phyloP scores from a whole-genome alignment of 2,329 filamentous ascomycete species.

The Penicillium psychrosexuale region DNA sequence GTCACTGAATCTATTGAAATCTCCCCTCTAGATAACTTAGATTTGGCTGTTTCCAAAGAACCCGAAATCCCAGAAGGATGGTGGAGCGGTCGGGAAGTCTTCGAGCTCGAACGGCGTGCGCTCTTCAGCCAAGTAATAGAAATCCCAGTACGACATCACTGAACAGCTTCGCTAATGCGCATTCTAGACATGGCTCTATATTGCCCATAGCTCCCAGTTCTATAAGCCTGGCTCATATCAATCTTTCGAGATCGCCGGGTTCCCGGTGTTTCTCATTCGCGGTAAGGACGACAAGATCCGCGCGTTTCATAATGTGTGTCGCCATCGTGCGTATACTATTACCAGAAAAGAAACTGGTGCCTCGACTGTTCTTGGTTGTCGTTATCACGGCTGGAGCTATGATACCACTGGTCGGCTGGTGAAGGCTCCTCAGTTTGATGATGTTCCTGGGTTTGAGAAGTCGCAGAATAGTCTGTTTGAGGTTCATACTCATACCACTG shows the following conservation, averaged over 20 bases:
- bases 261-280: constrained; percentile 53
- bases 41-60: constrained; percentile 36
- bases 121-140: constrained; percentile 49
- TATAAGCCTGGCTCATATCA: constrained; percentile 56
- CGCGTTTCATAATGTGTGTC: constrained; percentile 62
- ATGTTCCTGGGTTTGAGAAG: constrained; percentile 56
- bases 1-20: not conserved
- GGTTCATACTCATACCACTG: constrained; percentile 25
- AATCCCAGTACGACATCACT: not conserved
- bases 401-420: constrained; percentile 56
- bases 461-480: constrained; percentile 54
- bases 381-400: constrained; percentile 64
- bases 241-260: constrained; percentile 55
- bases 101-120: constrained; percentile 49
- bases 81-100: constrained; percentile 43
- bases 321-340: constrained; percentile 60
- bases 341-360: constrained; percentile 52
- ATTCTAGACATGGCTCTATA: constrained; percentile 36
- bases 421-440: constrained; percentile 59
- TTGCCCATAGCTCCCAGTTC: constrained; percentile 46
- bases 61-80: constrained; percentile 41
- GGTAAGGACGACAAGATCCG: constrained; percentile 54
- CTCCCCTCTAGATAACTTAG: not conserved
- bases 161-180: not conserved
- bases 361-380: constrained; percentile 55